These are phyloP conservation scores for Tetrastigma voinierianum DNA, from an alignment of 164 flowering plant genomes.

Conservation along the genomic window DNA sequence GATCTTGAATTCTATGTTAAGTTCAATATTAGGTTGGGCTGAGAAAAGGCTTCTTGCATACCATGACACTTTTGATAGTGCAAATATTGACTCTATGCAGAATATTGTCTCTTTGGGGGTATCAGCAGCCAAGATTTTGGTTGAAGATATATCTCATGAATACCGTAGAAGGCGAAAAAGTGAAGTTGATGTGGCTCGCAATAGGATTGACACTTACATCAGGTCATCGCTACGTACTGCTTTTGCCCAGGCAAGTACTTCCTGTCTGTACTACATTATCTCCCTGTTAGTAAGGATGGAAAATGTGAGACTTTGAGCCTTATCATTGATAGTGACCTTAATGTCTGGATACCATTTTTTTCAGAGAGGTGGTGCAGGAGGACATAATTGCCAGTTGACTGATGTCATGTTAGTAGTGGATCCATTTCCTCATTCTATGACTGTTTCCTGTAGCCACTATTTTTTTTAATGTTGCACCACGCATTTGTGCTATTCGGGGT, in stretches of 20 bases:
- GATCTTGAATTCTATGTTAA: constrained; percentile 66
- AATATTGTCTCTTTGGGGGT: constrained; percentile 71
- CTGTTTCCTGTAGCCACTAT: no score
- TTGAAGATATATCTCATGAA: constrained; percentile 80
- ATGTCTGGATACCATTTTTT: no score
- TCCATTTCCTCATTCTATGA: no score
- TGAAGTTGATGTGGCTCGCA: constrained; percentile 64
- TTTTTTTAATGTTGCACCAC: no score
- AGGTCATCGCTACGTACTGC: constrained; percentile 86
- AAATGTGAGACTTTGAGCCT: not conserved
- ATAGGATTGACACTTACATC: constrained; percentile 76
- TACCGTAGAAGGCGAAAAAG: constrained; percentile 63
- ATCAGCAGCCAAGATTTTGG: constrained; percentile 67
- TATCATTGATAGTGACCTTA: not conserved
- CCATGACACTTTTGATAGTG: constrained; percentile 67
- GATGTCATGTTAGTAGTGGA: no score
- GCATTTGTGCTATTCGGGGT: no score
- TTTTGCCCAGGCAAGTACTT: constrained; percentile 84
- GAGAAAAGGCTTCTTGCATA: constrained; percentile 85
- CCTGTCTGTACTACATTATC: not conserved
- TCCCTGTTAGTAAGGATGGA: not conserved
- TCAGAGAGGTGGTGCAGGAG: no score
- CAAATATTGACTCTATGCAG: constrained; percentile 62
- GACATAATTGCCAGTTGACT: no score
- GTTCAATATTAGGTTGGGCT: constrained; percentile 74